Evolutionary conservation across 441 rosid species (phyloP).

Genomic region (Biscutella auriculata): DNA sequence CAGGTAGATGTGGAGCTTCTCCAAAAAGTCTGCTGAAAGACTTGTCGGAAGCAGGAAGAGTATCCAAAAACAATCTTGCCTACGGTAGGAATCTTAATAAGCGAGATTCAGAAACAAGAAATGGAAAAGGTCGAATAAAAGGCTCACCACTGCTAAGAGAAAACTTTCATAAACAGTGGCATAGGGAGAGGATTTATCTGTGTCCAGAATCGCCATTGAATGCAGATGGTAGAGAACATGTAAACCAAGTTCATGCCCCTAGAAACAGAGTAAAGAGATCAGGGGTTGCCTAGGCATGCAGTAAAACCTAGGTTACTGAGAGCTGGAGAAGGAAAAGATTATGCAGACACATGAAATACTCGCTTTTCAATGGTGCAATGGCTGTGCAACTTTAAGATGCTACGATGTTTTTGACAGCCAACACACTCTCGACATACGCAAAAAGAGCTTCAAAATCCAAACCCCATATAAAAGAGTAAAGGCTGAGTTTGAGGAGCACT

Average conservation of each 20-base stretch:
- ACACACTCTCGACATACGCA: conserved; percentile 2
- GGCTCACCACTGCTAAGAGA: conserved; percentile 78
- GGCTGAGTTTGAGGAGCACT: neutral
- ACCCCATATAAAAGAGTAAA: neutral
- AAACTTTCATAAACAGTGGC: conserved; percentile 69
- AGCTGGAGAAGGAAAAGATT: neutral
- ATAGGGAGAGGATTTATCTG: conserved; percentile 40
- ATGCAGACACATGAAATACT: neutral
- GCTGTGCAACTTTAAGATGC: neutral
- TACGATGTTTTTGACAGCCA: conserved; percentile 1
- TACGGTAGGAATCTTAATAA: conserved; percentile 32
- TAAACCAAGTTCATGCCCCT: conserved; percentile 96
- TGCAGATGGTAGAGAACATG: conserved; percentile 80
- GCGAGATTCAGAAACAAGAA: conserved; percentile 20
- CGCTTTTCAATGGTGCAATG: neutral
- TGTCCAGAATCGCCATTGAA: conserved; percentile 42
- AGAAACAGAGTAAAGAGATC: conserved; percentile 24
- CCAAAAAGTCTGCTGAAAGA: conserved; percentile 93
- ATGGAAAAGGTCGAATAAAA: conserved; percentile 12
- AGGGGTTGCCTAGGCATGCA: conserved; percentile 7
- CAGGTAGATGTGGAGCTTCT: conserved; percentile 84
- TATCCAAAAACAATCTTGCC: conserved; percentile 80
- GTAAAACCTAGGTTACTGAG: neutral
- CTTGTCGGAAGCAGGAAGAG: conserved; percentile 93
- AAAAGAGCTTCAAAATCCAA: conserved; percentile 1